A percentile compares a stretch with the other conserved stretches of the same genome.
Evolutionary conservation across 2,329 filamentous ascomycete genomes (phyloP).

Genomic region (Hypoxylon sp.): DNA sequence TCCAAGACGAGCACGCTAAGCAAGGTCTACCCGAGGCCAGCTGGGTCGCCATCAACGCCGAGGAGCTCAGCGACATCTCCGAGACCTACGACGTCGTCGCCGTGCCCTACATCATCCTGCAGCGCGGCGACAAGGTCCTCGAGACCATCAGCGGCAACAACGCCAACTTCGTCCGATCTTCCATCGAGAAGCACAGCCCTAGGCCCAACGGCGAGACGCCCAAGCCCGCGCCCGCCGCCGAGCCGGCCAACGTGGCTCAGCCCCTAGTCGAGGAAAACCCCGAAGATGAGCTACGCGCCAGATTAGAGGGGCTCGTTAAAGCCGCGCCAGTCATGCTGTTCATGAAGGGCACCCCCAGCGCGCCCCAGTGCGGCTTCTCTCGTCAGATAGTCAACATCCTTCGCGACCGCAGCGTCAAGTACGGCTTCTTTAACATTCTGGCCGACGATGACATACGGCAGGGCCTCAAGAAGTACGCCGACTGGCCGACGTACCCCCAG

Average conservation of each 20-base stretch:
- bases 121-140: constrained; percentile 79
- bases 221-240: constrained; percentile 49
- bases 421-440: constrained; percentile 99
- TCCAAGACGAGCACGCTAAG: constrained; percentile 86
- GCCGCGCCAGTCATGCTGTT: constrained; percentile 98
- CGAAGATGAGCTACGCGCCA: constrained; percentile 87
- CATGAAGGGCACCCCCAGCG: constrained; percentile 94
- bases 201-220: background rate
- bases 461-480: constrained; percentile 95
- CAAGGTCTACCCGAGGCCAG: constrained; percentile 74
- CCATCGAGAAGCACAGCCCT: constrained; percentile 83
- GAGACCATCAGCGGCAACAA: constrained; percentile 93
- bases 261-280: constrained; percentile 54
- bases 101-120: constrained; percentile 90
- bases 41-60: constrained; percentile 93
- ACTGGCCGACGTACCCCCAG: constrained; percentile 98
- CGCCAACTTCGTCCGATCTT: constrained; percentile 87
- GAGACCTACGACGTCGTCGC: constrained; percentile 95
- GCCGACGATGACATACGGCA: constrained; percentile 97
- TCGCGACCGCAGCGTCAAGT: constrained; percentile 90
- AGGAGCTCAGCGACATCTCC: constrained; percentile 91
- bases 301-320: constrained; percentile 87
- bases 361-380: constrained; percentile 92
- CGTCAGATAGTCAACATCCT: constrained; percentile 88
- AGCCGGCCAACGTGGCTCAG: no score